Evolutionary conservation across 371 early-diverging fungal genomes (phyloP).

Genomic region (Mucor sp.): DNA sequence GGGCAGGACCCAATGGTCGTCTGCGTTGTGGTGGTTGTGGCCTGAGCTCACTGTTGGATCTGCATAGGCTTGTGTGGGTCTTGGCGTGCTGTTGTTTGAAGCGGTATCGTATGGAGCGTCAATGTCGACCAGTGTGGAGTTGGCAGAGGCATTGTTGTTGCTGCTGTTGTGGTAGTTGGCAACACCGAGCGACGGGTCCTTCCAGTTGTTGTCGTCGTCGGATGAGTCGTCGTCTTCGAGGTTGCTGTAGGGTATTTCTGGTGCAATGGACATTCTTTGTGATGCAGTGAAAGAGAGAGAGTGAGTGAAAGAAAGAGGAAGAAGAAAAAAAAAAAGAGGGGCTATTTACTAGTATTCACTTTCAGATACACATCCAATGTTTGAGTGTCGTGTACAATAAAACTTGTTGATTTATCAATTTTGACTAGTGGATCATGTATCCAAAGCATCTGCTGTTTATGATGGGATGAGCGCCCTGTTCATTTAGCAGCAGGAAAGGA

Average conservation of each 20-base stretch:
- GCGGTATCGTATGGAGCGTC: neutral
- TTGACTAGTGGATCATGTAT: too few species aligned
- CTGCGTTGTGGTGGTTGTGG: conserved; percentile 24
- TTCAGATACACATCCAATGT: neutral
- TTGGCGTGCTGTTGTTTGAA: neutral
- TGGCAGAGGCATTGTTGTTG: neutral
- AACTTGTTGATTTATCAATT: too few species aligned
- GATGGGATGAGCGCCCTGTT: too few species aligned
- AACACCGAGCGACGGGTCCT: neutral
- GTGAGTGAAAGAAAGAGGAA: neutral
- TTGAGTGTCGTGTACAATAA: too few species aligned
- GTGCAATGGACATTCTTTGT: conserved; percentile 27
- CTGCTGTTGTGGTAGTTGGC: neutral
- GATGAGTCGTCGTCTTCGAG: neutral
- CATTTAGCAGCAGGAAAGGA: too few species aligned
- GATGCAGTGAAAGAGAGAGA: neutral
- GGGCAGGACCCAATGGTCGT: conserved; percentile 48
- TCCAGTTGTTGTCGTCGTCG: neutral
- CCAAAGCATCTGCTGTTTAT: too few species aligned
- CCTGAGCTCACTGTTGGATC: conserved; percentile 17
- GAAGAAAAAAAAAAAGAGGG: neutral
- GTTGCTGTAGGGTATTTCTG: conserved; percentile 33
- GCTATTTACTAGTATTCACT: neutral
- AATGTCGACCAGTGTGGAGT: neutral
- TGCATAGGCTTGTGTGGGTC: neutral